phyloP scores from a whole-genome alignment of 1,139 yeast genomes.

The Debaryomyces udenii region DNA sequence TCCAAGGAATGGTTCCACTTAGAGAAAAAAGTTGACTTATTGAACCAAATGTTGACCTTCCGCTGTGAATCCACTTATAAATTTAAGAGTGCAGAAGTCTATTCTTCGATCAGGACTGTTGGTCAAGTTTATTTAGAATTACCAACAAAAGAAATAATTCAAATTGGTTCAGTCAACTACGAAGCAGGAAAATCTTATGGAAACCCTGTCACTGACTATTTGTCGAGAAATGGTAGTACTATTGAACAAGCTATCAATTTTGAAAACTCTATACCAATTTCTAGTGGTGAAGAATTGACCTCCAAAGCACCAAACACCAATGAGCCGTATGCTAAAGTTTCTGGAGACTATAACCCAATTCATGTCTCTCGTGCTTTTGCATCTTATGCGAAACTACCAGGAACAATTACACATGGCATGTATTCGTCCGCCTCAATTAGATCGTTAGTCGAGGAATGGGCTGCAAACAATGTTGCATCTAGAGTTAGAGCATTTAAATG shows the following conservation, averaged over 20 bases:
- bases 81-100: constrained; percentile 75
- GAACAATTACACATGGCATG: constrained; percentile 99
- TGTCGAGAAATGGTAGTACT: constrained; percentile 87
- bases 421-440: constrained; percentile 95
- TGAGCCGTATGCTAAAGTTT: constrained; percentile 95
- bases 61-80: constrained; percentile 85
- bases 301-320: constrained; percentile 80
- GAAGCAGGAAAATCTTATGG: constrained; percentile 94
- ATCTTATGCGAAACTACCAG: constrained; percentile 88
- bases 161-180: constrained; percentile 85
- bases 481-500: constrained; percentile 96
- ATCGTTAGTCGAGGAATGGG: constrained; percentile 96
- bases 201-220: constrained; percentile 95
- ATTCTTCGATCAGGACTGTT: constrained; percentile 76
- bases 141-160: constrained; percentile 88
- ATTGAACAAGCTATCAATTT: constrained; percentile 92
- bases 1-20: constrained; percentile 98
- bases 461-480: constrained; percentile 94
- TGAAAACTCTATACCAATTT: constrained; percentile 88
- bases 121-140: constrained; percentile 89
- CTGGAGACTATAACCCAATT: constrained; percentile 98
- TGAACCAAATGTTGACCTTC: constrained; percentile 82
- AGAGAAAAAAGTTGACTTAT: constrained; percentile 68
- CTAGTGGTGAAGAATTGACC: constrained; percentile 71
- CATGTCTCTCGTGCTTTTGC: constrained; percentile 97